Base-by-base conservation (phyloP, 805 yeast species). In the Candida xiaguanensis region DNA sequence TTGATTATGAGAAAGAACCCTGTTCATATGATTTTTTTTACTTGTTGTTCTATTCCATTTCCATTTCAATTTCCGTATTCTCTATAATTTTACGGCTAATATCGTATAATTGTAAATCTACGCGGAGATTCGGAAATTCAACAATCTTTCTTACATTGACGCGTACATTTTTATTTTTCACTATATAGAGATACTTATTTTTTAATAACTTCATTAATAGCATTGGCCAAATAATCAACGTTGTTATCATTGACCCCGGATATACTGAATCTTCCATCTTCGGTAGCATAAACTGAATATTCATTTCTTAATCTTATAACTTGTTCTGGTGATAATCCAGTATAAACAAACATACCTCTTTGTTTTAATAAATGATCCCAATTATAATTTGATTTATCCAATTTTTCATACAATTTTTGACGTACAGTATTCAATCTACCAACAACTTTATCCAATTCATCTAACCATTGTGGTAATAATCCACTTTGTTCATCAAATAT, bases 261-360 rank as follows among this genome's bases (percentile, higher is more conserved):
- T 55, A 91, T 79, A 38, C 95, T 84, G 59, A 91, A 79, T 58
- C 99, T 81, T 27, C 98, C 98, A 61, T 89, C 93, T 46, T 79
- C 74, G 20, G 96, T 88, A 52, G 93, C 78, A 61, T 91, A 91
- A 28, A 91, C 82, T 13, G 86, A 79, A 63, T 69, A 82, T 60
- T 86, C 80, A 37, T 75, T 70, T 58, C 85, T 82, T 54, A 91
- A 72, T 46, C 71, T 65, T 42, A 77, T 70, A 35, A 87, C 91
- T 65, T 89, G 95, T 36, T 75, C 78, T 32, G 77, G 69, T 23
- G 64, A 58, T 46, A 91, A 74, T 6, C 96, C 96, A 25, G 97
- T 90, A 71, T 76, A 91, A 53, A 91, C 86, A 67, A 91, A 91
- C 98, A 91, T 91, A 52, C 99, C 99, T 59, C 91, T 84, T 65